Conservation (phyloP, 2,329 filamentous ascomycete species). For the Elsinoe perseae region DNA sequence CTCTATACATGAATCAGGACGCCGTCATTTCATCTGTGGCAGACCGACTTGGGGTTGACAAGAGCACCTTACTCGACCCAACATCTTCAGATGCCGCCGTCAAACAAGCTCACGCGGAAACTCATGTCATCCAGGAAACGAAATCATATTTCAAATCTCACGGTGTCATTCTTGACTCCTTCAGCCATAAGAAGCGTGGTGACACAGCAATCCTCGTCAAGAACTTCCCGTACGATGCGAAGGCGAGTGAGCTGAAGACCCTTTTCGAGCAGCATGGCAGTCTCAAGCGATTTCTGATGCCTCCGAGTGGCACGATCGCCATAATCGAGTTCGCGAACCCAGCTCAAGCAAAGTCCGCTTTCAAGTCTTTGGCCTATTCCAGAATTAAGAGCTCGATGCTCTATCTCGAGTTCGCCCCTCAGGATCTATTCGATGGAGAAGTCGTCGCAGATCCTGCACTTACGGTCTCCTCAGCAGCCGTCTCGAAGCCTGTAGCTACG, state of each 20-base stretch:
- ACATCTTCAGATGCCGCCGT: slow-evolving; percentile 90
- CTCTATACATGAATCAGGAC: slow-evolving; percentile 95
- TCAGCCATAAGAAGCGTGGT: slow-evolving; percentile 75
- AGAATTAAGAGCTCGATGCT: slow-evolving; percentile 85
- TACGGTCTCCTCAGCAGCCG: slow-evolving; percentile 22
- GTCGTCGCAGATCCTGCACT: slow-evolving; percentile 21
- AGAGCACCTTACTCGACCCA: slow-evolving; percentile 88
- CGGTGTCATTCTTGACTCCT: slow-evolving; percentile 84
- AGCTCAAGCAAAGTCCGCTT: slow-evolving; percentile 73
- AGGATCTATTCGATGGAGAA: slow-evolving; percentile 57
- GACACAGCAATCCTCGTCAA: slow-evolving; percentile 87
- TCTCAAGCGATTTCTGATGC: slow-evolving; percentile 77
- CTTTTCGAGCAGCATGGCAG: slow-evolving; percentile 82
- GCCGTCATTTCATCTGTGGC: slow-evolving; percentile 88
- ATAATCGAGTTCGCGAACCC: slow-evolving; percentile 81
- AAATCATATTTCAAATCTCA: slow-evolving; percentile 84
- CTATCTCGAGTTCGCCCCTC: slow-evolving; percentile 89
- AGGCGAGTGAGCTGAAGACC: slow-evolving; percentile 66
- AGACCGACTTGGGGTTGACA: slow-evolving; percentile 76
- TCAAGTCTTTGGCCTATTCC: slow-evolving; percentile 76
- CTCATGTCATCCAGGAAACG: slow-evolving; percentile 89
- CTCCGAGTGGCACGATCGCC: slow-evolving; percentile 84
- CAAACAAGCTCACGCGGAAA: slow-evolving; percentile 95
- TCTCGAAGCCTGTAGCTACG: slow-evolving; percentile 56
- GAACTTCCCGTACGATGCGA: slow-evolving; percentile 83